phyloP scores from a whole-genome alignment of 805 yeast species.

The Cephaloascus albidus region DNA sequence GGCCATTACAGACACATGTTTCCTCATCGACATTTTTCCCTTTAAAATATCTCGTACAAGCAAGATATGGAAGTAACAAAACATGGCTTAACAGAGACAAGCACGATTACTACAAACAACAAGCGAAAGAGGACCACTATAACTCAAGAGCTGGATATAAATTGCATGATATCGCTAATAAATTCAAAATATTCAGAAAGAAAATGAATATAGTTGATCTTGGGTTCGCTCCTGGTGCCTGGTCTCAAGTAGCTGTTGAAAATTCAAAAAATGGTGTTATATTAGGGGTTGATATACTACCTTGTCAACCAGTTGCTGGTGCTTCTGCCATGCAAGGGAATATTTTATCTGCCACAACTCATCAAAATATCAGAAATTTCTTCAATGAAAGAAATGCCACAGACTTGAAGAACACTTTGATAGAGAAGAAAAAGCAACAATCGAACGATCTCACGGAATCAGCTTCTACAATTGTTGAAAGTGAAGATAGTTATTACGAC shows the following conservation, averaged over 20 bases:
- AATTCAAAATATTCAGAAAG: conserved; percentile 46
- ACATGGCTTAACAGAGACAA: conserved; percentile 72
- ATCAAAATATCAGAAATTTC: conserved; percentile 39
- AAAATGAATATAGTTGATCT: conserved; percentile 68
- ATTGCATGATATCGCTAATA: conserved; percentile 62
- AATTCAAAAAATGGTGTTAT: conserved; percentile 42
- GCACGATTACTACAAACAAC: conserved; percentile 54
- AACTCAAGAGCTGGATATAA: conserved; percentile 91
- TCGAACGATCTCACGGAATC: too few species aligned
- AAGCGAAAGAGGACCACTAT: conserved; percentile 54
- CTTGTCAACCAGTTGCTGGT: conserved; percentile 73
- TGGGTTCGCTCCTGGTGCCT: conserved; percentile 89
- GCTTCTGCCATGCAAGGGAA: conserved; percentile 81
- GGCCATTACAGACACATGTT: too few species aligned
- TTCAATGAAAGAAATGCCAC: conserved; percentile 23
- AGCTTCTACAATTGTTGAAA: too few species aligned
- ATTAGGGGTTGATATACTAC: conserved; percentile 76
- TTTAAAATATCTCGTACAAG: too few species aligned
- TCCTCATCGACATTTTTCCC: too few species aligned
- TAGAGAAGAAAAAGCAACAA: not conserved
- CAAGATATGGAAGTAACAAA: too few species aligned
- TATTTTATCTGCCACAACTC: conserved; percentile 62
- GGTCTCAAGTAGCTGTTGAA: conserved; percentile 78
- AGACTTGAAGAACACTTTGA: conserved; percentile 2
- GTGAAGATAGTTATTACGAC: not conserved